Evolutionary conservation across 2,329 filamentous ascomycete genomes (phyloP).

Genomic region (Pezicula radicicola): DNA sequence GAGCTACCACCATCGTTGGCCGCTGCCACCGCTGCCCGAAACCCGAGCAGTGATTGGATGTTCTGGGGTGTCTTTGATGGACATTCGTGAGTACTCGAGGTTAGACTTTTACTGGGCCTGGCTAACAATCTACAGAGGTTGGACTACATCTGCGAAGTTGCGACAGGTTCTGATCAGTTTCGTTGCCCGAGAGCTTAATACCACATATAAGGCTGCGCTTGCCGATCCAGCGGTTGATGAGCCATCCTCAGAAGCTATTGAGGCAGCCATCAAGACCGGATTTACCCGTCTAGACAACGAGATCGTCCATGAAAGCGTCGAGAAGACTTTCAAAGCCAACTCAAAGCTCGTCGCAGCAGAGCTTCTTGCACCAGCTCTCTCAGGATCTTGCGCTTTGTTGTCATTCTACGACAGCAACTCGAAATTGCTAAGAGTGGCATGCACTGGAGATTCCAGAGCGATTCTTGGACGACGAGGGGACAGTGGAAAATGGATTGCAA

Average conservation of each 20-base stretch:
- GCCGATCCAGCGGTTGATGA: constrained; percentile 51
- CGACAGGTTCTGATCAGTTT: constrained; percentile 89
- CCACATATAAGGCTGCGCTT: constrained; percentile 77
- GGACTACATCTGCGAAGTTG: constrained; percentile 96
- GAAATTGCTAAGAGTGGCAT: constrained; percentile 88
- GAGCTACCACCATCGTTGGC: constrained; percentile 68
- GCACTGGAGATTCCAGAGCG: constrained; percentile 93
- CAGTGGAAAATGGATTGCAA: constrained; percentile 91
- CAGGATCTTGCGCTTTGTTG: constrained; percentile 93
- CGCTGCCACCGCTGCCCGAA: constrained; percentile 32
- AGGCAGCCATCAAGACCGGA: constrained; percentile 86
- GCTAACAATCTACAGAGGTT: constrained; percentile 59
- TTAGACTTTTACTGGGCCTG: background rate
- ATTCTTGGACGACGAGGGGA: constrained; percentile 77
- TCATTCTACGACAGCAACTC: constrained; percentile 92
- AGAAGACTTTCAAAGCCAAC: constrained; percentile 84
- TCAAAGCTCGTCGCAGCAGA: constrained; percentile 91
- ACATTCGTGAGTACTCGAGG: constrained; percentile 65
- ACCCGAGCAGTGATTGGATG: constrained; percentile 85
- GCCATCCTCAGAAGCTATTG: constrained; percentile 77
- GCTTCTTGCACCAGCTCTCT: constrained; percentile 85
- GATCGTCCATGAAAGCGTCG: constrained; percentile 89
- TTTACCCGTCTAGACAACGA: constrained; percentile 89
- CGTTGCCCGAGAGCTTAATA: constrained; percentile 88
- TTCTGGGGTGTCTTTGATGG: constrained; percentile 99